Base-by-base conservation (phyloP, 768 basidiomycete species). In the Cystofilobasidium bisporidii region DNA sequence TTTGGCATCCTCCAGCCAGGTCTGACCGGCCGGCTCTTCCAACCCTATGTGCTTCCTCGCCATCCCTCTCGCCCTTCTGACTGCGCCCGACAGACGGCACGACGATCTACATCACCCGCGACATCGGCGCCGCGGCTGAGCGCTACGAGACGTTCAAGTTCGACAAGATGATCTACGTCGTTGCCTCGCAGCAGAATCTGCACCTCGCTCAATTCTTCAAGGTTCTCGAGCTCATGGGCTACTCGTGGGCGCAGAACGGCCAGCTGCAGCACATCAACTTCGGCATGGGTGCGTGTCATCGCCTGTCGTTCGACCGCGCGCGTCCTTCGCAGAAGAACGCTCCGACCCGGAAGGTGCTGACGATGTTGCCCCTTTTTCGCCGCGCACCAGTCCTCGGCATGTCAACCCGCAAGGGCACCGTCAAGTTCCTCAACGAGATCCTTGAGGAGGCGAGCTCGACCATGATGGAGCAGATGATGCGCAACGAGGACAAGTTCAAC, bases 401-500 rank as follows among this genome's bases (percentile, higher is more conserved):
- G 94, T 92, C 79, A 26, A 81, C 80, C n/a, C 78, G 80, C 68
- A 90, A 86, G 78, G 92, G 92, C 41, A 97, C 90, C 0, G 93
- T 89, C 55, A 91, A 94, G 60, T 97, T 97, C 83, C 80, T 99
- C 36, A 86, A 96, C 73, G 84, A 97, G 77, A 97, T 76, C 73
- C 72, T 81, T 30, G 83, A 86, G 72, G 92, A 96, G 74, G 91
- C 93, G 0, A 82, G 84, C 6, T 81, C 83, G 53, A 86, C 87
- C 60, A 98, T 98, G 94, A 91, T 89, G 78, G 91, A 93, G 68
- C 90, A 93, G 78, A 99, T 99, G 94, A 81, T 80, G 77, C 86
- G 86, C 78, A 97, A 97, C 76, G 86, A 90, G 78, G 91, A 86
- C 62, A 99, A 98, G 78, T 97, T 93, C 73, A 83, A 80, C 4